Conservation (phyloP, 2,329 filamentous ascomycete genomes). For the Neofusicoccum ribis region DNA sequence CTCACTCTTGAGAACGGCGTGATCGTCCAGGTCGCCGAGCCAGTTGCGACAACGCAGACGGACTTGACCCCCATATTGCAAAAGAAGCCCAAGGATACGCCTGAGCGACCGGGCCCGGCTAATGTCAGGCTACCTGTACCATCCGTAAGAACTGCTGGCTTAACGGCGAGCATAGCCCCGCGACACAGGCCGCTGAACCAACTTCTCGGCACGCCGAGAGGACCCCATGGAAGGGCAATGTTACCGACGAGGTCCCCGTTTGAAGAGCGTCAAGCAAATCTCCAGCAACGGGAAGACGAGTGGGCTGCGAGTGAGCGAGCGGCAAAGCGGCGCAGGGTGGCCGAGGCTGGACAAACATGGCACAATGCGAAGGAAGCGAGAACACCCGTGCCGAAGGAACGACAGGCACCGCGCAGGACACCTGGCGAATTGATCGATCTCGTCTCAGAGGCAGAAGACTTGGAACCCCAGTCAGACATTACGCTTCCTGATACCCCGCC, state of each 20-base stretch:
- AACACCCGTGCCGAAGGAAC: conserved; percentile 8
- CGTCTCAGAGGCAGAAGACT: conserved; percentile 11
- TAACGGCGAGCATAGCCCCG: conserved; percentile 27
- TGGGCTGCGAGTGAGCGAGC: conserved; percentile 34
- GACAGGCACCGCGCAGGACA: neutral
- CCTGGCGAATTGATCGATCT: conserved; percentile 13
- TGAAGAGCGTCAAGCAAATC: conserved; percentile 49
- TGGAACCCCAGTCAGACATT: conserved; percentile 6
- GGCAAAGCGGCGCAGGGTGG: conserved; percentile 42
- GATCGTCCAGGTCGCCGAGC: conserved; percentile 78
- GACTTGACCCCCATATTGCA: conserved; percentile 76
- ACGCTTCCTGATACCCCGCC: conserved; percentile 15
- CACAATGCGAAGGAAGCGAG: conserved; percentile 24
- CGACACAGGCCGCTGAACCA: conserved; percentile 62
- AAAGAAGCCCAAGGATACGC: conserved; percentile 56
- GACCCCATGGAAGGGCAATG: conserved; percentile 62
- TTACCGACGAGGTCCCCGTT: conserved; percentile 64
- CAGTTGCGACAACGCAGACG: conserved; percentile 70
- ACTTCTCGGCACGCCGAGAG: conserved; percentile 65
- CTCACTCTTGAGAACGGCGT: conserved; percentile 74
- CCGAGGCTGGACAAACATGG: conserved; percentile 22
- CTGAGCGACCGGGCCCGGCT: conserved; percentile 20
- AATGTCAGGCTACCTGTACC: conserved; percentile 44
- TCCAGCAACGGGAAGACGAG: conserved; percentile 27
- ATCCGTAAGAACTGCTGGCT: neutral